Conservation (phyloP, 371 early-diverging fungal species). For the Rhizomucor pusillus region DNA sequence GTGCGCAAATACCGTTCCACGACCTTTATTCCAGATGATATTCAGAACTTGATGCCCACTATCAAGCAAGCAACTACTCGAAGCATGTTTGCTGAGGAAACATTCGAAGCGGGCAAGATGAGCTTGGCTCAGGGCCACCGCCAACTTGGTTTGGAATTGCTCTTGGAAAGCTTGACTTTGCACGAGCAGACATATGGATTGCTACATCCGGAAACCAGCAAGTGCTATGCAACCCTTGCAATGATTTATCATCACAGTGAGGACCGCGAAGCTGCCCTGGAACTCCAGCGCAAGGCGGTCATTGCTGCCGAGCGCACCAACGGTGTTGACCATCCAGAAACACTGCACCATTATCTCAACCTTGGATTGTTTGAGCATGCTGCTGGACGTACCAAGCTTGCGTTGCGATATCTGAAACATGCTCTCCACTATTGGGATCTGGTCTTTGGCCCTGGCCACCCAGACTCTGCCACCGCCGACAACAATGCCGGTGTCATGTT, state of each 20-base stretch:
- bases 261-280: slow-evolving; percentile 74
- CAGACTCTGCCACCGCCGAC: slow-evolving; percentile 83
- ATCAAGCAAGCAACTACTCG: slow-evolving; percentile 73
- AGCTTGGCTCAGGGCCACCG: slow-evolving; percentile 79
- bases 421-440: slow-evolving; percentile 83
- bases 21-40: slow-evolving; percentile 72
- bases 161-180: slow-evolving; percentile 79
- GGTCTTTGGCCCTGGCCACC: slow-evolving; percentile 74
- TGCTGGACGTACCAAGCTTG: slow-evolving; percentile 71
- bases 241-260: slow-evolving; percentile 79
- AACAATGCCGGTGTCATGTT: slow-evolving; percentile 87
- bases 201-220: slow-evolving; percentile 85
- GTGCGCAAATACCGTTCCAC: slow-evolving; percentile 26
- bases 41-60: slow-evolving; percentile 79
- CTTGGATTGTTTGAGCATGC: slow-evolving; percentile 87
- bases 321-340: slow-evolving; percentile 88
- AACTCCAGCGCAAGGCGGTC: slow-evolving; percentile 84
- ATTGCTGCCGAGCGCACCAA: slow-evolving; percentile 81
- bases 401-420: slow-evolving; percentile 77
- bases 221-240: slow-evolving; percentile 85
- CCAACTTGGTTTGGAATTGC: slow-evolving; percentile 76
- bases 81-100: slow-evolving; percentile 83
- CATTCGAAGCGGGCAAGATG: slow-evolving; percentile 85
- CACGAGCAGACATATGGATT: slow-evolving; percentile 93
- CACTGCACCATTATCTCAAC: slow-evolving; percentile 86